These are phyloP conservation scores for Musa troglodytarum DNA, from an alignment of 176 grass and related monocot genomes.

Conservation along the genomic window DNA sequence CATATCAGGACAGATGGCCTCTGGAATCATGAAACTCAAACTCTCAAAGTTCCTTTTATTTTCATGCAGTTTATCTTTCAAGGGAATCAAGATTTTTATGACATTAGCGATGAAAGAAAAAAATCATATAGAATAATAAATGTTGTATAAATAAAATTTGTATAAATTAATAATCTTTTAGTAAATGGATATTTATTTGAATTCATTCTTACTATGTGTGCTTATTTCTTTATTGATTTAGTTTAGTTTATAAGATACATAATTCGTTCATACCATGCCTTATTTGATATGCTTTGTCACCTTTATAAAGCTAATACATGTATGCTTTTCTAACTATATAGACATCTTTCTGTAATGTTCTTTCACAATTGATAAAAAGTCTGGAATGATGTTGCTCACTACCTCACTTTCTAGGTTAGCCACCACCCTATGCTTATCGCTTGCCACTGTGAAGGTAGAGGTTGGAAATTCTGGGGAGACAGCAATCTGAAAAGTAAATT, in stretches of 20 bases:
- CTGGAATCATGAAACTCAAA: background rate
- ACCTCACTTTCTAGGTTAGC: slow-evolving; percentile 31
- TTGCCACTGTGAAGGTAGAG: slow-evolving; percentile 54
- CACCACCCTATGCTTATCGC: slow-evolving; percentile 53
- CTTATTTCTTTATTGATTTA: no score
- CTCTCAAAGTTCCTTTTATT: background rate
- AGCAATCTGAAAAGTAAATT: slow-evolving; percentile 54
- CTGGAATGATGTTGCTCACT: background rate
- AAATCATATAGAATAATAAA: background rate
- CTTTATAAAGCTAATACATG: no score
- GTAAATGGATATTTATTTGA: background rate
- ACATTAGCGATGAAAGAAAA: background rate
- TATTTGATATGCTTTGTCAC: no score
- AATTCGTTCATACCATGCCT: no score
- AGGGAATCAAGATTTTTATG: background rate
- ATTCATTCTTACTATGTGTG: no score
- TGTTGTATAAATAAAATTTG: background rate
- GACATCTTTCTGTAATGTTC: background rate
- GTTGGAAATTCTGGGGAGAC: slow-evolving; percentile 58
- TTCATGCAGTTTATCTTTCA: background rate
- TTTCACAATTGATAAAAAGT: background rate
- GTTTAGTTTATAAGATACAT: no score
- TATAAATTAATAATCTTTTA: background rate
- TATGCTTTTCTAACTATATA: background rate
- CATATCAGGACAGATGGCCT: background rate